Evolutionary conservation across 2,329 filamentous ascomycete genomes (phyloP).

Genomic region (Diplodia sapinea): DNA sequence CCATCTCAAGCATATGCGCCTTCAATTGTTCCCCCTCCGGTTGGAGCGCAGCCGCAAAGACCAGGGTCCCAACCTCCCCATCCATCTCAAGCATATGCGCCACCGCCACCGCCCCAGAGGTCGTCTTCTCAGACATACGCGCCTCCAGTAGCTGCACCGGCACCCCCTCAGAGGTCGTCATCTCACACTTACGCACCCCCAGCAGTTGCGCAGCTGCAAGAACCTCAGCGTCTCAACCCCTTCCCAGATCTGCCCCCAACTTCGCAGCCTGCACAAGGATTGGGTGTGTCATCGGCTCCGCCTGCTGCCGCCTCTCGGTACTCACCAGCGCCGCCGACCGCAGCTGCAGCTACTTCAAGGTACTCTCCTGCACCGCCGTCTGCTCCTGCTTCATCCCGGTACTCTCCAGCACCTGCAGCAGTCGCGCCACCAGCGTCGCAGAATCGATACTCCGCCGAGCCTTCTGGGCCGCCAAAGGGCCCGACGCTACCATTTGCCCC

Average conservation of each 20-base stretch:
- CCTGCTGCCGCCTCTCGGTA: constrained; percentile 49
- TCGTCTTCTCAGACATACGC: too few relatives aligned
- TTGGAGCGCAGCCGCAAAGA: constrained; percentile 6
- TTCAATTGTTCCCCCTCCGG: constrained; percentile 7
- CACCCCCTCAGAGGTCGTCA: constrained; percentile 15
- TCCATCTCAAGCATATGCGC: constrained; percentile 3
- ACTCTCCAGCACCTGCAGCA: constrained; percentile 63
- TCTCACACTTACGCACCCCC: constrained; percentile 29
- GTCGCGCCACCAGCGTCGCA: constrained; percentile 44
- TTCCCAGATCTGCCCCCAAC: constrained; percentile 44
- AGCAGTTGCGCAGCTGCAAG: constrained; percentile 43
- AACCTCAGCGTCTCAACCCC: constrained; percentile 50
- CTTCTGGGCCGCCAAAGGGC: constrained; percentile 44
- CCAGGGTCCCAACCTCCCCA: constrained; percentile 29
- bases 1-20: constrained; percentile 29
- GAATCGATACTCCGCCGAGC: constrained; percentile 48
- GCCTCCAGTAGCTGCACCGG: constrained; percentile 10
- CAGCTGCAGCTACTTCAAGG: constrained; percentile 47
- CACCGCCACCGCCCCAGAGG: constrained; percentile 9
- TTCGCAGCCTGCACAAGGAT: constrained; percentile 41
- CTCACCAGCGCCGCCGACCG: constrained; percentile 44
- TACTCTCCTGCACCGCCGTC: constrained; percentile 46
- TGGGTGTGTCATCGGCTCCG: constrained; percentile 4
- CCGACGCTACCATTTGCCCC: constrained; percentile 63
- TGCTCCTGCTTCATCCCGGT: constrained; percentile 53